These are phyloP conservation scores for Planoprotostelium fungivorum DNA, from an alignment of 78 protist genomes.

Conservation along the genomic window DNA sequence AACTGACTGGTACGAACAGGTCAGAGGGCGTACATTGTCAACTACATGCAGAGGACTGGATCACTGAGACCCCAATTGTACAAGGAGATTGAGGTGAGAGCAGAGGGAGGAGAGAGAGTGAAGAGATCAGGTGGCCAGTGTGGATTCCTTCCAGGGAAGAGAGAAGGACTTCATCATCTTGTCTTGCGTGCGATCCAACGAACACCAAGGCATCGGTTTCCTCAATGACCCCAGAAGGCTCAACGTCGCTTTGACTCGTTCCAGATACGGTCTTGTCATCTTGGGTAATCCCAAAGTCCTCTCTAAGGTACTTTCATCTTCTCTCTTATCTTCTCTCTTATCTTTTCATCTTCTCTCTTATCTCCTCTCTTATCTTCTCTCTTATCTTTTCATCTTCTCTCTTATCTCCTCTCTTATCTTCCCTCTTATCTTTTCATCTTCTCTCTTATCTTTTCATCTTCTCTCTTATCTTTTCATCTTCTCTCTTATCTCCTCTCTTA, in stretches of 20 bases:
- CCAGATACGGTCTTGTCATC: constrained; percentile 93
- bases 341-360: neutral
- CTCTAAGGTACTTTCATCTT: constrained; percentile 35
- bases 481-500: neutral
- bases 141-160: constrained; percentile 99
- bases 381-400: no score
- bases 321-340: neutral
- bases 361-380: neutral
- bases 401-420: no score
- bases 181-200: constrained; percentile 98
- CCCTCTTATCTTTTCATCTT: neutral
- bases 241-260: constrained; percentile 99
- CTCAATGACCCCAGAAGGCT: constrained; percentile 97
- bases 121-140: constrained; percentile 89
- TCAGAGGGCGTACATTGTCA: constrained; percentile 94
- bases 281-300: constrained; percentile 96
- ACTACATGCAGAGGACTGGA: constrained; percentile 85
- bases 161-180: constrained; percentile 99
- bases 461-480: neutral
- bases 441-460: neutral
- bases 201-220: constrained; percentile 98
- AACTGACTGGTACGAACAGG: no score
- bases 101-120: neutral
- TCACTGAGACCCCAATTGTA: constrained; percentile 77
- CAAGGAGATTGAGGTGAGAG: constrained; percentile 57